Evolutionary conservation across 2,329 filamentous ascomycete genomes (phyloP).

Genomic region (Didymella arachidicola): DNA sequence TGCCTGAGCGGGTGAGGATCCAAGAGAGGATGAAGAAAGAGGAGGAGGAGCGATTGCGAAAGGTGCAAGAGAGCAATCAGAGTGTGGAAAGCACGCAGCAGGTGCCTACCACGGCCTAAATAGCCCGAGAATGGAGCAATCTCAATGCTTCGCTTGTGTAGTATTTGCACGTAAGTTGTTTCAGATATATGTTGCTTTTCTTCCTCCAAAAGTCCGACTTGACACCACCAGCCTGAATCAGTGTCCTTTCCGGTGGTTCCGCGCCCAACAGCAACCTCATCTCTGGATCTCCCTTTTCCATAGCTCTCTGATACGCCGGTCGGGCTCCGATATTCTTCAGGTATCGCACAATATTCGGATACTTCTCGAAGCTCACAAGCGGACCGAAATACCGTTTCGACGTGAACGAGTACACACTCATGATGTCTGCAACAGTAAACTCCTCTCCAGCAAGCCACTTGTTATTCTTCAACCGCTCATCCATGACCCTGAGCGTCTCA

Average conservation of each 20-base stretch:
- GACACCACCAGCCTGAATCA: constrained; percentile 27
- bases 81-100: constrained; percentile 24
- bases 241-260: constrained; percentile 25
- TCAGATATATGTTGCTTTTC: constrained; percentile 7
- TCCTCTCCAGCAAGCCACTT: constrained; percentile 66
- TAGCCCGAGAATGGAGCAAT: too few species aligned
- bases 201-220: constrained; percentile 29
- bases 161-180: too few species aligned
- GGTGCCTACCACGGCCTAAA: constrained; percentile 27
- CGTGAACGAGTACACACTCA: constrained; percentile 67
- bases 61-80: constrained; percentile 32
- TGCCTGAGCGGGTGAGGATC: constrained; percentile 59
- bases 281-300: constrained; percentile 61
- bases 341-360: constrained; percentile 31
- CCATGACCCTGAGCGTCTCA: constrained; percentile 52
- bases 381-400: constrained; percentile 63
- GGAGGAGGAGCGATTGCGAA: constrained; percentile 57
- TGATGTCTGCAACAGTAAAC: constrained; percentile 70
- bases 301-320: constrained; percentile 51
- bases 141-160: too few species aligned
- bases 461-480: constrained; percentile 57
- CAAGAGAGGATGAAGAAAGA: constrained; percentile 61
- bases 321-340: constrained; percentile 26
- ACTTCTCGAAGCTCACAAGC: constrained; percentile 23
- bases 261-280: constrained; percentile 44